Evolutionary conservation across 2,329 filamentous ascomycete genomes (phyloP).

Genomic region (Aspergillus fructus): DNA sequence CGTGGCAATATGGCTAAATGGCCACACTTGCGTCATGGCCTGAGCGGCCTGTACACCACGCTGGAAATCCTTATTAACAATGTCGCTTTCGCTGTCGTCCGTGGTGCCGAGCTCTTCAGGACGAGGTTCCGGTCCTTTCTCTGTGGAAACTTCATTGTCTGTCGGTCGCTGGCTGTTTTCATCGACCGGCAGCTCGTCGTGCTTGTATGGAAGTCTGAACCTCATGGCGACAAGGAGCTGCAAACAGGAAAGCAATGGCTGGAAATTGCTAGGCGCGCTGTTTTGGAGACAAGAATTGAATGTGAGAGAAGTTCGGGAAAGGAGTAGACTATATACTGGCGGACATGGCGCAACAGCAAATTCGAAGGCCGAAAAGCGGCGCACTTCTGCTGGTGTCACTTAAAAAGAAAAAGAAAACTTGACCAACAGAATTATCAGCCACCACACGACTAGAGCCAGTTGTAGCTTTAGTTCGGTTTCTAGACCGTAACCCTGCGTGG

Average conservation of each 20-base stretch:
- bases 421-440: neutral
- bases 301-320: neutral
- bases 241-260: neutral
- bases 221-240: neutral
- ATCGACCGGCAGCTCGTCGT: constrained; percentile 6
- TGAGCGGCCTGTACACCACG: constrained; percentile 18
- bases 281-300: neutral
- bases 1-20: constrained; percentile 13
- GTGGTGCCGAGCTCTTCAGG: neutral
- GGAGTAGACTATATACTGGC: neutral
- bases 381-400: neutral
- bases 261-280: neutral
- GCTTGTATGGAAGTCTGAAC: constrained; percentile 5
- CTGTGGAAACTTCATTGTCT: neutral
- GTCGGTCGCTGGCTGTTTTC: neutral
- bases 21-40: constrained; percentile 18
- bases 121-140: neutral
- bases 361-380: constrained; percentile 1
- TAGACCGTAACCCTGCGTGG: neutral
- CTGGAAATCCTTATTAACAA: constrained; percentile 16
- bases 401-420: neutral
- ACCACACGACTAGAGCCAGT: neutral
- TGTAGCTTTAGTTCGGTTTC: neutral
- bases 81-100: constrained; percentile 7
- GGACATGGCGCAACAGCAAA: neutral